These are phyloP conservation scores for Tylopilus sp. DNA, from an alignment of 1,284 basidiomycete genomes.

Conservation along the genomic window DNA sequence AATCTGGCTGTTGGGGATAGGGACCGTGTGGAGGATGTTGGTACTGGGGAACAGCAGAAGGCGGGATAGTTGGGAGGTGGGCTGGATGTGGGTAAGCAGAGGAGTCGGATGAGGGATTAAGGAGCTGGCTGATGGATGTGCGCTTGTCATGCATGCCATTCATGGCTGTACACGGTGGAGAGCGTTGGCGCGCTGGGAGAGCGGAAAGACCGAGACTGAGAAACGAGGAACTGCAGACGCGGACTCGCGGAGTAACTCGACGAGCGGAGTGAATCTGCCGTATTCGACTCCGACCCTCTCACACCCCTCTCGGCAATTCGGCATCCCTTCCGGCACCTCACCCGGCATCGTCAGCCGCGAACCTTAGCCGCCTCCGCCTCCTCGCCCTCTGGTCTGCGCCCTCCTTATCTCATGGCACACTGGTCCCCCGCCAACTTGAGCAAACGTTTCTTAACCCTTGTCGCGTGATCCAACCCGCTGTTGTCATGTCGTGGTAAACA, in stretches of 20 bases:
- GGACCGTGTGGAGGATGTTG: constrained; percentile 31
- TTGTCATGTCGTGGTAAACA: constrained; percentile 18
- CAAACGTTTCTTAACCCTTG: background rate
- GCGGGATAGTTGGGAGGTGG: constrained; percentile 28
- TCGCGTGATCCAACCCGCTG: background rate
- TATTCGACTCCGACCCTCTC: constrained; percentile 29
- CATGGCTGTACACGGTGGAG: constrained; percentile 33
- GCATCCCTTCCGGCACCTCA: constrained; percentile 20
- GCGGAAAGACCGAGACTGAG: constrained; percentile 10
- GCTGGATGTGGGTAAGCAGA: constrained; percentile 32
- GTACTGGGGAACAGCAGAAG: constrained; percentile 29
- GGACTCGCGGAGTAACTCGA: constrained; percentile 30
- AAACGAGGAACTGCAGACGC: constrained; percentile 29
- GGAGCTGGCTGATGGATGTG: constrained; percentile 51
- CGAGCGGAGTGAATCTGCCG: constrained; percentile 25
- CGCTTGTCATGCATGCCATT: constrained; percentile 50
- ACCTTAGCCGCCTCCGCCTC: constrained; percentile 14
- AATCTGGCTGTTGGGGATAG: constrained; percentile 31
- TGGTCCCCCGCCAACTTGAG: background rate
- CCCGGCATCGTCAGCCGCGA: constrained; percentile 28
- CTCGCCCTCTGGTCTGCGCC: background rate
- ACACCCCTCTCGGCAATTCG: constrained; percentile 21
- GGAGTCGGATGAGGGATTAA: constrained; percentile 41
- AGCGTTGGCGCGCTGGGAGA: constrained; percentile 8
- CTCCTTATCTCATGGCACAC: background rate